Evolutionary conservation across 306 rosid genomes (phyloP).

Genomic region (Purshia tridentata): DNA sequence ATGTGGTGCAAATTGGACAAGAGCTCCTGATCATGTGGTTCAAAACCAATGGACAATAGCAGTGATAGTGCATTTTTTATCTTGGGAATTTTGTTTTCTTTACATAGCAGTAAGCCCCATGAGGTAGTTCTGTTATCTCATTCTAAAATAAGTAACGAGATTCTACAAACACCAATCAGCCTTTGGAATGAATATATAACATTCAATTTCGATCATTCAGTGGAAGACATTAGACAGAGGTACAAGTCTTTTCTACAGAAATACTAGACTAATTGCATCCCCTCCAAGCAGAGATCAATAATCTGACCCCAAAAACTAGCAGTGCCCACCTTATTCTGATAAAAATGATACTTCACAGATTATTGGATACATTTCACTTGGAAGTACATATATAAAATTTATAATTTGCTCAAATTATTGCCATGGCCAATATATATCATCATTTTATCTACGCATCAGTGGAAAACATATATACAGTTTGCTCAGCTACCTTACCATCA

Average conservation of each 20-base stretch:
- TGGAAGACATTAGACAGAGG: too few relatives aligned
- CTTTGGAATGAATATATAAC: neutral
- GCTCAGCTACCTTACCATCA: constrained; percentile 2
- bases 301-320: too few relatives aligned
- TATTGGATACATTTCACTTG: neutral
- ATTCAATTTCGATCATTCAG: neutral
- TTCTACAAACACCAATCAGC: neutral
- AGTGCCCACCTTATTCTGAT: neutral
- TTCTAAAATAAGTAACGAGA: too few relatives aligned
- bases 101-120: too few relatives aligned
- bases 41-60: neutral
- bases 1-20: neutral
- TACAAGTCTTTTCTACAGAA: too few relatives aligned
- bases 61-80: too few relatives aligned
- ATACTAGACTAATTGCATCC: neutral
- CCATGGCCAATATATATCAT: constrained; percentile 3
- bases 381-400: neutral
- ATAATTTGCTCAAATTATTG: neutral
- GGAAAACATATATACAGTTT: neutral
- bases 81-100: too few relatives aligned
- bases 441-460: constrained; percentile 1
- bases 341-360: neutral
- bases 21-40: neutral
- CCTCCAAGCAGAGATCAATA: neutral
- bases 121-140: too few relatives aligned